These are phyloP conservation scores for Fomes fomentarius DNA, from an alignment of 1,284 basidiomycete species.

Conservation along the genomic window DNA sequence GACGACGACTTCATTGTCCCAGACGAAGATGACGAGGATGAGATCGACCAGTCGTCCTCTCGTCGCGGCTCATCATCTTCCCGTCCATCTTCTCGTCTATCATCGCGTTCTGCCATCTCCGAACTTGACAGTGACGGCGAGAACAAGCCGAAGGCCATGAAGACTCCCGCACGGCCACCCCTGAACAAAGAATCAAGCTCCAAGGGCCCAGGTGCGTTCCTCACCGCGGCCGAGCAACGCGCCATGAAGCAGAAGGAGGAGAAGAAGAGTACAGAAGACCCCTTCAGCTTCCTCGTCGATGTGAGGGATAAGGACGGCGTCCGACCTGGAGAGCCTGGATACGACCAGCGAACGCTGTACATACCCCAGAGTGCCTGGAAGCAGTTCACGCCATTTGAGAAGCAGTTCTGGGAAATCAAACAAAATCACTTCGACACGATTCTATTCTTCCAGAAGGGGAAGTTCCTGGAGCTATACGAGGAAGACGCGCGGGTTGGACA, in stretches of 20 bases:
- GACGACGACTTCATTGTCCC: slow-evolving; percentile 70
- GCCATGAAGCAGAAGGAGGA: slow-evolving; percentile 78
- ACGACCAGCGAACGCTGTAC: slow-evolving; percentile 89
- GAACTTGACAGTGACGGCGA: slow-evolving; percentile 29
- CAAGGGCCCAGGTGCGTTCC: slow-evolving; percentile 48
- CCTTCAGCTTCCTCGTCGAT: slow-evolving; percentile 83
- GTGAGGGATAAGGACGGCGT: slow-evolving; percentile 85
- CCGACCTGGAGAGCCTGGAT: slow-evolving; percentile 82
- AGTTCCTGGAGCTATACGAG: slow-evolving; percentile 82
- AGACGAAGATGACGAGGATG: slow-evolving; percentile 48
- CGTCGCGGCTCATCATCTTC: slow-evolving; percentile 38
- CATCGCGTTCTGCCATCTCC: slow-evolving; percentile 42
- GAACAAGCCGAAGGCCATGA: slow-evolving; percentile 31
- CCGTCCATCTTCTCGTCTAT: slow-evolving; percentile 38
- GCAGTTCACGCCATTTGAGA: slow-evolving; percentile 94
- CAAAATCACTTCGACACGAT: slow-evolving; percentile 94
- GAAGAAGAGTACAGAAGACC: slow-evolving; percentile 81
- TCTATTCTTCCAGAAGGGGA: slow-evolving; percentile 97
- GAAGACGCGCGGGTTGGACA: slow-evolving; percentile 92
- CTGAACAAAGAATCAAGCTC: slow-evolving; percentile 33
- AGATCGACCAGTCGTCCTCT: slow-evolving; percentile 29
- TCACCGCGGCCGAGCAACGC: slow-evolving; percentile 87
- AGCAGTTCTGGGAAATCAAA: slow-evolving; percentile 98
- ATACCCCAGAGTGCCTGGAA: slow-evolving; percentile 84
- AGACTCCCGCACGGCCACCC: slow-evolving; percentile 34